Percentiles rank a stretch among this genome's conserved stretches.
Evolutionary conservation across 805 yeast genomes (phyloP).

Genomic region (Cyberlindnera subsufficiens): DNA sequence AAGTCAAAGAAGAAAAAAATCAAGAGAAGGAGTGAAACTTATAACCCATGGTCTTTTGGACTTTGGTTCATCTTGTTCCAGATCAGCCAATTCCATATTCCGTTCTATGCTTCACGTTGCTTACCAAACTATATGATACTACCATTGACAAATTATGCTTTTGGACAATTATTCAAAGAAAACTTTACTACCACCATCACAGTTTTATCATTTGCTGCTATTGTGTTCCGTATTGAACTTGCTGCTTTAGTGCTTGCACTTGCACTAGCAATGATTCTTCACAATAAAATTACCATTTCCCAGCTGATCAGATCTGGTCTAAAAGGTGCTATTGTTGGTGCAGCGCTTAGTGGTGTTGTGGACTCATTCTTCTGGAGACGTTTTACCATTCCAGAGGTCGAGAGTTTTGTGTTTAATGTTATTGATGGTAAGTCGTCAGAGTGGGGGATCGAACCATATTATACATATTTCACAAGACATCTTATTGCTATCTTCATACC

Average conservation of each 20-base stretch:
- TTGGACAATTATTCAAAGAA: conserved; percentile 46
- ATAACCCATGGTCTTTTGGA: conserved; percentile 28
- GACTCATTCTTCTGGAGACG: conserved; percentile 77
- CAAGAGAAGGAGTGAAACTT: background rate
- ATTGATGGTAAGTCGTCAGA: conserved; percentile 63
- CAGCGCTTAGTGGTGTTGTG: conserved; percentile 37
- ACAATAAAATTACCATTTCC: conserved; percentile 39
- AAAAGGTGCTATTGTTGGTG: conserved; percentile 50
- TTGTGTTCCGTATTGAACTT: conserved; percentile 69
- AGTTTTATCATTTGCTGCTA: conserved; percentile 54
- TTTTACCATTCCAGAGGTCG: conserved; percentile 66
- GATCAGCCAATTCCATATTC: conserved; percentile 69
- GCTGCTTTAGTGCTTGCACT: conserved; percentile 48
- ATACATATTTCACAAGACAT: conserved; percentile 54
- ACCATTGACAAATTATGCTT: conserved; percentile 59
- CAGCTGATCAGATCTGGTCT: conserved; percentile 34
- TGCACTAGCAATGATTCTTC: conserved; percentile 37
- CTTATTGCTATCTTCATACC: conserved; percentile 36
- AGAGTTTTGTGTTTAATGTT: conserved; percentile 69
- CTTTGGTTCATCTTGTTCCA: conserved; percentile 57
- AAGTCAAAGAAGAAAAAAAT: conserved; percentile 12
- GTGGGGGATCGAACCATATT: conserved; percentile 84
- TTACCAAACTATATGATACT: conserved; percentile 78
- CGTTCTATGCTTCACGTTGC: conserved; percentile 77
- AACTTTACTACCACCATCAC: conserved; percentile 39